Percentiles rank a stretch among this genome's conserved stretches.
phyloP scores from a whole-genome alignment of 208 protist genomes.

The Borovskyia barvae region DNA sequence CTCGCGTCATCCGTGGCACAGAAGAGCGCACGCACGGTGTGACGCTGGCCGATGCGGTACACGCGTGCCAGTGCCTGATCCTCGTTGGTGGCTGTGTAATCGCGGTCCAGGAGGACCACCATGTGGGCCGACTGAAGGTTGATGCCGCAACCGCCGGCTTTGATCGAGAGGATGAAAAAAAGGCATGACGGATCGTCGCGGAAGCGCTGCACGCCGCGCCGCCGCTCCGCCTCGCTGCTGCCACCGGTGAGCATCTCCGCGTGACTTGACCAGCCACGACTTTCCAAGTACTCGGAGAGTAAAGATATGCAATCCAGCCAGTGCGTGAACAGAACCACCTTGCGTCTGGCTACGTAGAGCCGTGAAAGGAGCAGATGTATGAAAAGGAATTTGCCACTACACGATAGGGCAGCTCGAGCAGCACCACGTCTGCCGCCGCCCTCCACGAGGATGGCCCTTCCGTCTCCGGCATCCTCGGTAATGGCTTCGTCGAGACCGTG shows the following conservation, averaged over 20 bases:
- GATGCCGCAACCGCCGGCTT: slow-evolving; percentile 97
- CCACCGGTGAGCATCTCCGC: slow-evolving; percentile 62
- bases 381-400: slow-evolving; percentile 93
- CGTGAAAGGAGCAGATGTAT: slow-evolving; percentile 76
- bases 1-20: slow-evolving; percentile 85
- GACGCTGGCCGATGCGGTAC: slow-evolving; percentile 97
- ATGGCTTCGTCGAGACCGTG: slow-evolving; percentile 14
- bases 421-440: slow-evolving; percentile 7
- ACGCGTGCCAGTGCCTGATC: slow-evolving; percentile 95
- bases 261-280: slow-evolving; percentile 37
- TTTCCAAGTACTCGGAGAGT: slow-evolving; percentile 85
- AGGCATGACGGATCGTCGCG: slow-evolving; percentile 81
- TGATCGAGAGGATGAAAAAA: slow-evolving; percentile 95
- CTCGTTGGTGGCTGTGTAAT: slow-evolving; percentile 97
- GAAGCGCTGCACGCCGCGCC: slow-evolving; percentile 86
- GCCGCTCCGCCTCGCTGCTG: slow-evolving; percentile 55
- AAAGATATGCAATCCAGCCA: slow-evolving; percentile 95
- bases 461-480: slow-evolving; percentile 21
- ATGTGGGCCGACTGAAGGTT: slow-evolving; percentile 96
- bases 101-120: slow-evolving; percentile 96
- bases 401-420: slow-evolving; percentile 32
- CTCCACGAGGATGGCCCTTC: not conserved
- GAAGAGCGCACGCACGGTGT: slow-evolving; percentile 93
- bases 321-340: slow-evolving; percentile 98
- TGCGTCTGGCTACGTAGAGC: slow-evolving; percentile 43